Evolutionary conservation across 129 eudicot species (phyloP), one percentile per base, ranked within the genome.

Genomic region (Silybum marianum): DNA sequence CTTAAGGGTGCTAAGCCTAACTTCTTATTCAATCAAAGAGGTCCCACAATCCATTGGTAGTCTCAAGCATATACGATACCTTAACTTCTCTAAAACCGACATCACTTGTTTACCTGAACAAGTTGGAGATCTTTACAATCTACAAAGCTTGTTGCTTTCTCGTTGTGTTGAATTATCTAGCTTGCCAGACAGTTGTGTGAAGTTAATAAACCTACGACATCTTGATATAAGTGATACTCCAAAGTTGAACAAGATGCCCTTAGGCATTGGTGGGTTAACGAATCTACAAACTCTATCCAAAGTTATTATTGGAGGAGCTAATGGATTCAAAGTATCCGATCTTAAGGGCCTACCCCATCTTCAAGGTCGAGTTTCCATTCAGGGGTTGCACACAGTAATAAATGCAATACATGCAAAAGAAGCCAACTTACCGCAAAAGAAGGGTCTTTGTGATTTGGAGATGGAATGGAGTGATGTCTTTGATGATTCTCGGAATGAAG

Each of bases 381-480:
- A 30, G 0, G 90, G 85, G 8, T 19, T 89, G 11, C 84, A 84
- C 16, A 74, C 85, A 28, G 83, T 89, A 71, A 67, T 24, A 32
- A 30, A 76, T 14, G 77, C 21, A 23, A 16, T 79, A 78, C 82
- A 89, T 13, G 87, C 85, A 46, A 72, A 72, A 62, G 88, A 84
- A 67, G 93, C 86, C 5, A 78, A 74, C 19, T 69, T 89, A 65
- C 48, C 70, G 34, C 44, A 38, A 10, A 89, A 82, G 71, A 32
- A 40, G 65, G 71, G 75, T 0, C 79, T 89, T 11, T 39, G 46
- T 42, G 83, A 75, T 9, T 63, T 87, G 40, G 68, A 39, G 23
- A 24, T 89, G 83, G 25, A 78, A 25, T 90, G 92, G 92, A 78
- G 83, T 19, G 77, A 72, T 13, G 77, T 16, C 3, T 28, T 69